Percentiles rank a stretch among this genome's conserved stretches.
phyloP scores from a whole-genome alignment of 2,329 filamentous ascomycete species.

The Colletotrichum tropicale region DNA sequence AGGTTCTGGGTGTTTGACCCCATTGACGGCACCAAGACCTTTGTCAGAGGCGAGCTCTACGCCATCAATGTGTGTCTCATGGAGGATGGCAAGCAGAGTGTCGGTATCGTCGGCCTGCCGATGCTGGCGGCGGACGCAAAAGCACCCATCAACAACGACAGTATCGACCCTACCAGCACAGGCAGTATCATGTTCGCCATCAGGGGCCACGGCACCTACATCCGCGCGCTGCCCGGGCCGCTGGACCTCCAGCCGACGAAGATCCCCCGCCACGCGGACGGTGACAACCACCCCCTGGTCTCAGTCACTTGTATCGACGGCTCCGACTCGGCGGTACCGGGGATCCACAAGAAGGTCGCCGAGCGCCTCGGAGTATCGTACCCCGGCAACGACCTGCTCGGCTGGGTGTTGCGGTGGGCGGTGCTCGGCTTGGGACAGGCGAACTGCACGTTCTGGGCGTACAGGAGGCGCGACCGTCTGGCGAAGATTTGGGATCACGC shows the following conservation, averaged over 20 bases:
- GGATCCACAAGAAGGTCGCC: constrained; percentile 50
- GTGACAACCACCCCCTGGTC: constrained; percentile 32
- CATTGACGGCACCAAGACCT: constrained; percentile 65
- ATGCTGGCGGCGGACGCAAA: constrained; percentile 44
- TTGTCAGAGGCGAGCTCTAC: constrained; percentile 57
- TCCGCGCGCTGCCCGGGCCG: constrained; percentile 41
- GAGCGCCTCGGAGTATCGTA: constrained; percentile 43
- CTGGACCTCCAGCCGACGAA: constrained; percentile 24
- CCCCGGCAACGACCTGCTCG: constrained; percentile 56
- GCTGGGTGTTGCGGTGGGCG: constrained; percentile 63
- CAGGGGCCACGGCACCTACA: constrained; percentile 50
- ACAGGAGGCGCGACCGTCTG: constrained; percentile 49
- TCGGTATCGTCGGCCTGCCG: constrained; percentile 55
- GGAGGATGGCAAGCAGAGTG: constrained; percentile 51
- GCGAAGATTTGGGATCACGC: constrained; percentile 67
- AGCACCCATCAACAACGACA: constrained; percentile 45
- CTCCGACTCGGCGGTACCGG: constrained; percentile 51
- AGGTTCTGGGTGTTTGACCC: constrained; percentile 65
- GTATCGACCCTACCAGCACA: constrained; percentile 44
- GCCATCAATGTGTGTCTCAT: constrained; percentile 62
- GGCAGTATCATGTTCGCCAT: constrained; percentile 59
- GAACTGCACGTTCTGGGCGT: constrained; percentile 62
- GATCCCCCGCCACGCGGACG: constrained; percentile 34
- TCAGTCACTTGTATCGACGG: constrained; percentile 53
- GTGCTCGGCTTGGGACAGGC: constrained; percentile 55